Conservation (phyloP, 257 asterid species). For the Dorcoceras hygrometricum region DNA sequence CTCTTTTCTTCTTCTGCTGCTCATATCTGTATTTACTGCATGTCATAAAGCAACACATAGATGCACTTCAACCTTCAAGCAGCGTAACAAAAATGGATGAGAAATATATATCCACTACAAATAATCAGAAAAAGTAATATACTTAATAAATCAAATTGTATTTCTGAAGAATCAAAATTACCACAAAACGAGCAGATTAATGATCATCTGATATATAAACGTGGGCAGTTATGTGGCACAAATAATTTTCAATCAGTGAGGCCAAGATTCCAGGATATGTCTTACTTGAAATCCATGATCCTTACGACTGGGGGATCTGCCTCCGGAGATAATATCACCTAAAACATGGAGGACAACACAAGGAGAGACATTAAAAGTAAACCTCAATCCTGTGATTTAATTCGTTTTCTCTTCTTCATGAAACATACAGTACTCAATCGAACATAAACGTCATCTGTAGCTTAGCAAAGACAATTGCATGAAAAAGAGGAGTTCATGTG, state of each 20-base stretch:
- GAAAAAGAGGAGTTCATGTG: neutral
- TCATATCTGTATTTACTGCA: conserved; percentile 86
- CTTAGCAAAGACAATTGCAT: neutral
- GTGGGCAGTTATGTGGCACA: neutral
- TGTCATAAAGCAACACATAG: conserved; percentile 18
- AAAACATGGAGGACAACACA: conserved; percentile 26
- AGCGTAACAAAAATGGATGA: conserved; percentile 1
- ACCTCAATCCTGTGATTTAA: conserved; percentile 21
- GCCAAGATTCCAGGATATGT: neutral
- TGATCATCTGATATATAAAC: conserved; percentile 7
- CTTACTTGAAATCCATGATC: conserved; percentile 96
- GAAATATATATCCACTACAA: neutral
- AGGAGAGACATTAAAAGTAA: conserved; percentile 19
- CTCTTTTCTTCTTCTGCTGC: conserved; percentile 90
- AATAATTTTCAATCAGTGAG: too few relatives aligned
- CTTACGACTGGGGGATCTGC: conserved; percentile 94
- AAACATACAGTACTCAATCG: neutral
- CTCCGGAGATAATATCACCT: conserved; percentile 96
- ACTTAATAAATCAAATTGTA: neutral
- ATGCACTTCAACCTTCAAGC: conserved; percentile 13
- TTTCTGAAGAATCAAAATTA: neutral
- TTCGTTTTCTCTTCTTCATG: conserved; percentile 5
- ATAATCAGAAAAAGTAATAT: conserved; percentile 17
- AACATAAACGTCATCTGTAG: neutral
- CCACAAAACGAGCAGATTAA: neutral